phyloP scores from a whole-genome alignment of 2,329 filamentous ascomycete genomes.

The Fusarium palustre region DNA sequence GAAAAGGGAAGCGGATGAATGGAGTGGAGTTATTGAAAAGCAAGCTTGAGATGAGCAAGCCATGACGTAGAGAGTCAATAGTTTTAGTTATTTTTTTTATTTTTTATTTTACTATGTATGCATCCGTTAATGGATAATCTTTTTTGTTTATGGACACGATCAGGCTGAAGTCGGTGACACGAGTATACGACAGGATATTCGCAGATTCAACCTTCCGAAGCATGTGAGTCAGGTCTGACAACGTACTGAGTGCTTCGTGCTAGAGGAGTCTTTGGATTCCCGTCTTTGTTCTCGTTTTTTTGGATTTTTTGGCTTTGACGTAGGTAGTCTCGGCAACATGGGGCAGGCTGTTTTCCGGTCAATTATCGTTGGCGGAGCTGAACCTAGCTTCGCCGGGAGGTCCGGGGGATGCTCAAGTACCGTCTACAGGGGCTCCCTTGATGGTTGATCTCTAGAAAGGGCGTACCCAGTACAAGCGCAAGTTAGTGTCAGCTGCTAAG shows the following conservation, averaged over 20 bases:
- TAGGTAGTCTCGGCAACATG: slow-evolving; percentile 18
- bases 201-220: background rate
- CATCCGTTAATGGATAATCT: slow-evolving; percentile 17
- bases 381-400: slow-evolving; percentile 17
- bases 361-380: slow-evolving; percentile 43
- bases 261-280: background rate
- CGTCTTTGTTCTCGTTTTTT: background rate
- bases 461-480: slow-evolving; percentile 8
- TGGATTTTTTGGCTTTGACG: background rate
- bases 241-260: background rate
- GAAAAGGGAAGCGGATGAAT: slow-evolving; percentile 46
- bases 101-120: slow-evolving; percentile 25
- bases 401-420: slow-evolving; percentile 11
- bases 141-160: slow-evolving; percentile 3
- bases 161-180: slow-evolving; percentile 4
- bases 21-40: slow-evolving; percentile 27
- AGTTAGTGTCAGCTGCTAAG: background rate
- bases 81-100: background rate
- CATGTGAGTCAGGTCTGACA: slow-evolving; percentile 26
- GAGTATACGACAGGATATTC: background rate
- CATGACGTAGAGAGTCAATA: slow-evolving; percentile 30
- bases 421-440: slow-evolving; percentile 6
- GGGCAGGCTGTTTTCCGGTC: slow-evolving; percentile 30
- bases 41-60: slow-evolving; percentile 21
- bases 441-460: background rate